phyloP scores from a whole-genome alignment of 257 asterid species.

The Prunella vulgaris region DNA sequence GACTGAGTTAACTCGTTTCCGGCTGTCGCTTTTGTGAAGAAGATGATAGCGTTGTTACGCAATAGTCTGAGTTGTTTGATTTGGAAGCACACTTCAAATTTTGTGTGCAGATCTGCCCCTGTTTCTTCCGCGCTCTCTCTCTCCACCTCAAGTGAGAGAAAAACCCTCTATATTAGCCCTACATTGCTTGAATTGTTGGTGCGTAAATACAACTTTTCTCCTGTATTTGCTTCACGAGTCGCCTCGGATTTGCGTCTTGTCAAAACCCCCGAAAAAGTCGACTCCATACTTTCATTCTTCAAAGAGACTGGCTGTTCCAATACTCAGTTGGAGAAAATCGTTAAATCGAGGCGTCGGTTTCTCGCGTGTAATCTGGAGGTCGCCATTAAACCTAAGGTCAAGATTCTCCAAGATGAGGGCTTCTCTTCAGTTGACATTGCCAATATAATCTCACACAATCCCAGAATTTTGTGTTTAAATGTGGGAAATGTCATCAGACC shows the following conservation, averaged over 20 bases:
- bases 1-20: too few species aligned
- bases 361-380: constrained; percentile 11
- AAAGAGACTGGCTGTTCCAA: constrained; percentile 33
- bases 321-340: constrained; percentile 29
- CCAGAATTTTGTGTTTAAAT: constrained; percentile 18
- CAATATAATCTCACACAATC: constrained; percentile 20
- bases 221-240: constrained; percentile 20
- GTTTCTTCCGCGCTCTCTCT: too few species aligned
- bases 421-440: constrained; percentile 18
- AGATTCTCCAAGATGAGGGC: constrained; percentile 31
- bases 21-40: not conserved
- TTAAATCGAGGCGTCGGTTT: not conserved
- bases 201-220: constrained; percentile 26
- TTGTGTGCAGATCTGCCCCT: not conserved
- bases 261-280: constrained; percentile 13
- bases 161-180: not conserved
- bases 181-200: constrained; percentile 1
- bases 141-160: not conserved
- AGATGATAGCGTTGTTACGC: not conserved
- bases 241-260: constrained; percentile 14
- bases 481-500: constrained; percentile 5
- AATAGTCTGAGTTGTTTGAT: not conserved
- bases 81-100: not conserved
- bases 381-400: constrained; percentile 30
- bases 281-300: constrained; percentile 24